phyloP scores from a whole-genome alignment of 139 green algal genomes.

The Ulvella scutata region DNA sequence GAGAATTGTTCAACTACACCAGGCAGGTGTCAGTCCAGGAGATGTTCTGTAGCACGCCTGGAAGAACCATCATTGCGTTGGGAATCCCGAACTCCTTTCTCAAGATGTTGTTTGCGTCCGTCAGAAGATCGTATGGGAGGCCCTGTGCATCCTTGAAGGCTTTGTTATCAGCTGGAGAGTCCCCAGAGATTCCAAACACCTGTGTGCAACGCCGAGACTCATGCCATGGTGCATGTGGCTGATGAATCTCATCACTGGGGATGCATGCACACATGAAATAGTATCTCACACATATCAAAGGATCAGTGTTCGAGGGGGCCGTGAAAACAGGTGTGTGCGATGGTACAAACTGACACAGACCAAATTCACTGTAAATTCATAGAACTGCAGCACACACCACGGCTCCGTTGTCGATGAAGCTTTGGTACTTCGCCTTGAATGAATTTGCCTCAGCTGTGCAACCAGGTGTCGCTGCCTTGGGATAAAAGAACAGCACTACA shows the following conservation, averaged over 20 bases:
- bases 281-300: too few species aligned
- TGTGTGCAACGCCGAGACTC: not conserved
- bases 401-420: not conserved
- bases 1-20: too few species aligned
- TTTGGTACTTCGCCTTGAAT: not conserved
- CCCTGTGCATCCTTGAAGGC: conserved; percentile 28
- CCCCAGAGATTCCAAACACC: conserved; percentile 37
- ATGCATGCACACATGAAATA: too few species aligned
- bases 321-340: too few species aligned
- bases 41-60: too few species aligned
- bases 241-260: too few species aligned
- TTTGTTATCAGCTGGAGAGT: conserved; percentile 30
- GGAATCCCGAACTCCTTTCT: conserved; percentile 21
- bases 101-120: conserved; percentile 24
- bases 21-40: too few species aligned
- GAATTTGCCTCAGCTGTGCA: conserved; percentile 25
- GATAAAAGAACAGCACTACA: conserved; percentile 47
- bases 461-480: conserved; percentile 41
- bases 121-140: conserved; percentile 33
- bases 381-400: too few species aligned
- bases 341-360: too few species aligned
- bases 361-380: too few species aligned
- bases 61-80: not conserved
- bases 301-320: too few species aligned
- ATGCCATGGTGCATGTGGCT: too few species aligned